phyloP scores from a whole-genome alignment of 768 basidiomycete genomes.

The Filobasidium floriforme region DNA sequence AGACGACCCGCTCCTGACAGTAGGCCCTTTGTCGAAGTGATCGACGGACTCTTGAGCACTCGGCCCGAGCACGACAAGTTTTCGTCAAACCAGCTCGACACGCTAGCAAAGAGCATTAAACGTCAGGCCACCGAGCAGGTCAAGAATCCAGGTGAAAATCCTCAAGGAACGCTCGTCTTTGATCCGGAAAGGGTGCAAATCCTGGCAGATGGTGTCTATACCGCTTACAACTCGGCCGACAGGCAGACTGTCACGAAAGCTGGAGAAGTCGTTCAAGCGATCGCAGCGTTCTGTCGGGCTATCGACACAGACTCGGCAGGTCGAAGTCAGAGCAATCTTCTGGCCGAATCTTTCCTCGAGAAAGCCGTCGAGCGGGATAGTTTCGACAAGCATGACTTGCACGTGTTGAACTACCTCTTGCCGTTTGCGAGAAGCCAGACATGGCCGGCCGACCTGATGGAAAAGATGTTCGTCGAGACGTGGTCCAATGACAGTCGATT shows the following conservation, averaged over 20 bases:
- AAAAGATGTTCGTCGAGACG: background rate
- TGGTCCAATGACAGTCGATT: constrained; percentile 10
- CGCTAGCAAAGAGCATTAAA: background rate
- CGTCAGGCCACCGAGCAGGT: background rate
- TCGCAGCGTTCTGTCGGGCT: background rate
- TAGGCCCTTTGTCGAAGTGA: background rate
- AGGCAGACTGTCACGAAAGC: background rate
- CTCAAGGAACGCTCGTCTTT: background rate
- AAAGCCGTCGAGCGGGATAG: constrained; percentile 27
- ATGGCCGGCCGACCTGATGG: constrained; percentile 3
- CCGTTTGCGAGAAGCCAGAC: background rate
- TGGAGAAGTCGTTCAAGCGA: constrained; percentile 5
- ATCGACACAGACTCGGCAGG: background rate
- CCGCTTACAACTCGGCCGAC: constrained; percentile 1
- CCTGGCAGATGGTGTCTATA: background rate
- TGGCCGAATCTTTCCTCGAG: constrained; percentile 9
- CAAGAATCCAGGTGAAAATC: background rate
- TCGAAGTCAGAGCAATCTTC: background rate
- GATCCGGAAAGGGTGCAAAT: background rate
- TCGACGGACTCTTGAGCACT: background rate
- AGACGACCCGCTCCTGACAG: too few relatives aligned
- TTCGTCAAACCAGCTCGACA: background rate
- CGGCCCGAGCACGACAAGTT: background rate
- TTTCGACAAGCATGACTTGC: constrained; percentile 22
- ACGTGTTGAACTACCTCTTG: constrained; percentile 4